phyloP scores from a whole-genome alignment of 495 filamentous ascomycete genomes.

The Geoglossum glabrum region DNA sequence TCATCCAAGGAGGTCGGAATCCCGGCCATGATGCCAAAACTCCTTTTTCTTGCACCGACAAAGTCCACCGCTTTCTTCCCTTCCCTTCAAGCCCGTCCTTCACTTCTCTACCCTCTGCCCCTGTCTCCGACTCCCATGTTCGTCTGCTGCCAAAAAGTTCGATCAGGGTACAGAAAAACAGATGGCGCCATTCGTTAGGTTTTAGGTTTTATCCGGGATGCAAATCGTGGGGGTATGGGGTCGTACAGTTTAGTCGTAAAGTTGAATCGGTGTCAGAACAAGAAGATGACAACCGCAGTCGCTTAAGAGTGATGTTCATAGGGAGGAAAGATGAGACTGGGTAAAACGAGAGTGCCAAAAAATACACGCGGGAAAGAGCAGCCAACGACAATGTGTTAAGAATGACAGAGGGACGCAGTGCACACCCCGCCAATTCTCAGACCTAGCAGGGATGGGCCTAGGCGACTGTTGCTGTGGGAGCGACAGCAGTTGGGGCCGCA shows the following conservation, averaged over 20 bases:
- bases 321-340: background rate
- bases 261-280: slow-evolving; percentile 7
- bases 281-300: slow-evolving; percentile 11
- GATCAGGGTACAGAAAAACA: slow-evolving; percentile 4
- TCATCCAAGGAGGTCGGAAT: background rate
- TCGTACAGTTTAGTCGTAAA: slow-evolving; percentile 10
- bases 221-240: slow-evolving; percentile 18
- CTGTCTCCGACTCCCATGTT: slow-evolving; percentile 3
- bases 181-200: slow-evolving; percentile 7
- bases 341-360: background rate
- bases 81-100: slow-evolving; percentile 3
- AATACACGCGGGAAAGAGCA: background rate
- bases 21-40: background rate
- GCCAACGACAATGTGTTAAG: slow-evolving; percentile 10
- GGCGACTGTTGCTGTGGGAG: slow-evolving; percentile 34
- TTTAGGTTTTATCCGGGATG: slow-evolving; percentile 10
- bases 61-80: slow-evolving; percentile 1
- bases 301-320: slow-evolving; percentile 9
- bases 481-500: slow-evolving; percentile 16
- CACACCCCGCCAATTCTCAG: background rate
- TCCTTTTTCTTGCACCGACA: slow-evolving; percentile 1
- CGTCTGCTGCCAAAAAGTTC: slow-evolving; percentile 4
- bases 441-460: slow-evolving; percentile 17
- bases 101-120: slow-evolving; percentile 5
- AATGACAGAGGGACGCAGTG: slow-evolving; percentile 1